Evolutionary conservation across 225 moss, liverwort and hornwort species (phyloP).

Genomic region (Pseudisothecium myosuroides): DNA sequence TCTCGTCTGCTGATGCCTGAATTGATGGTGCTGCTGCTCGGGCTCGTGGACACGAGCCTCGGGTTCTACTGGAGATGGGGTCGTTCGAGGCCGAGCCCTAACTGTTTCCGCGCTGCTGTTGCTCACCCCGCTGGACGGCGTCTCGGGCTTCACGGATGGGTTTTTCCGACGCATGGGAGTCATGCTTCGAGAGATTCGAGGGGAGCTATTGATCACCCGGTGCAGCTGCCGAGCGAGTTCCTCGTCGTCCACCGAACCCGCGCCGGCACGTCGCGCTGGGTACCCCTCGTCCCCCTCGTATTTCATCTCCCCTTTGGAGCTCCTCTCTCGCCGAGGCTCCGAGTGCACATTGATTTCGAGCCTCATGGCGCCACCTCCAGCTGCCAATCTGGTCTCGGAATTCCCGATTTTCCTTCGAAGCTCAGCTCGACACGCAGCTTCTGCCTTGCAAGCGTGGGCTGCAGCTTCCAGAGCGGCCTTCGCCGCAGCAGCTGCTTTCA

Average conservation of each 20-base stretch:
- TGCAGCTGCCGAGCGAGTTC: slow-evolving; percentile 91
- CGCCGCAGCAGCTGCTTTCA: slow-evolving; percentile 68
- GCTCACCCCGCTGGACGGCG: slow-evolving; percentile 48
- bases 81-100: slow-evolving; percentile 41
- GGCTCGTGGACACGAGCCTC: slow-evolving; percentile 6
- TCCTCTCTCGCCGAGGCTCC: slow-evolving; percentile 19
- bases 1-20: slow-evolving; percentile 60
- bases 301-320: background rate
- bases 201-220: slow-evolving; percentile 85
- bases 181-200: slow-evolving; percentile 69
- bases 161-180: slow-evolving; percentile 56
- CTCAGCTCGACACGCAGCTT: slow-evolving; percentile 33
- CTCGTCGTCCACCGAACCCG: slow-evolving; percentile 52
- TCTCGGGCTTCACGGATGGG: slow-evolving; percentile 26
- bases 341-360: slow-evolving; percentile 24
- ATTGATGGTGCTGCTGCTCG: slow-evolving; percentile 11
- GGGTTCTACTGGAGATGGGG: slow-evolving; percentile 21
- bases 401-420: slow-evolving; percentile 22
- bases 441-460: slow-evolving; percentile 46
- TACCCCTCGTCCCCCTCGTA: slow-evolving; percentile 24
- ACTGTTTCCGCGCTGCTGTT: slow-evolving; percentile 46
- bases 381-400: background rate
- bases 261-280: too few species aligned
- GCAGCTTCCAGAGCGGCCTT: slow-evolving; percentile 72
- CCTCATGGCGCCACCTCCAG: background rate